Conservation (phyloP, 1,284 basidiomycete species). For the Ceratobasidium sp. region DNA sequence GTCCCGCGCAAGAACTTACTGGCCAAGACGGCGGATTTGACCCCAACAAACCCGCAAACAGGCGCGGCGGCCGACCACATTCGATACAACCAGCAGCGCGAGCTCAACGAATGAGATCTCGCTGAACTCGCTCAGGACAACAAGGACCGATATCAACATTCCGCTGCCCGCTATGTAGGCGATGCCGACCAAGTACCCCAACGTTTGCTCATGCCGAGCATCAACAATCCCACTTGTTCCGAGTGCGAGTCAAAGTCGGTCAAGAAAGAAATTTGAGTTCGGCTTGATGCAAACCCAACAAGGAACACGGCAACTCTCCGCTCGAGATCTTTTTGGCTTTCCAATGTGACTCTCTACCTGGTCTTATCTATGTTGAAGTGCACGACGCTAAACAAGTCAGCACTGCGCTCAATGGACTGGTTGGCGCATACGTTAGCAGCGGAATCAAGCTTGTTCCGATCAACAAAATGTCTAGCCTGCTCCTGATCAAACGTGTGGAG, state of each 20-base stretch:
- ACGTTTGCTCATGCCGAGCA: conserved; percentile 95
- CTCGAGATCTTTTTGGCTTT: conserved; percentile 93
- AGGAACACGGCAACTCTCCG: conserved; percentile 80
- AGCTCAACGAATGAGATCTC: conserved; percentile 85
- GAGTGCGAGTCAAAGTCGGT: conserved; percentile 94
- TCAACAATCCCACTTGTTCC: conserved; percentile 98
- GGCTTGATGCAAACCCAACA: conserved; percentile 92
- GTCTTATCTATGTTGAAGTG: conserved; percentile 97
- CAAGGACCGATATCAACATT: conserved; percentile 81
- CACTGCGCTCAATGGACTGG: conserved; percentile 88
- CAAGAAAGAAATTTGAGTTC: conserved; percentile 91
- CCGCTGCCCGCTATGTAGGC: conserved; percentile 81
- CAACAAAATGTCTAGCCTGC: conserved; percentile 97
- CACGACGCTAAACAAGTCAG: conserved; percentile 88
- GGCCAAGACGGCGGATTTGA: conserved; percentile 70
- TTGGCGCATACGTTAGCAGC: conserved; percentile 88
- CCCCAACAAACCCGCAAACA: conserved; percentile 75
- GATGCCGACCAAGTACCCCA: conserved; percentile 96
- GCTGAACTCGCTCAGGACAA: conserved; percentile 89
- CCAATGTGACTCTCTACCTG: conserved; percentile 93
- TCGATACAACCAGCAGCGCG: conserved; percentile 80
- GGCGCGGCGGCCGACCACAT: conserved; percentile 76
- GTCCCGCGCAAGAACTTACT: conserved; percentile 69
- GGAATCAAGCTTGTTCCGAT: conserved; percentile 92
- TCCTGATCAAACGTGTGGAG: conserved; percentile 96